These are phyloP conservation scores for Calophaca sinica DNA, from an alignment of 306 rosid genomes.

Conservation along the genomic window DNA sequence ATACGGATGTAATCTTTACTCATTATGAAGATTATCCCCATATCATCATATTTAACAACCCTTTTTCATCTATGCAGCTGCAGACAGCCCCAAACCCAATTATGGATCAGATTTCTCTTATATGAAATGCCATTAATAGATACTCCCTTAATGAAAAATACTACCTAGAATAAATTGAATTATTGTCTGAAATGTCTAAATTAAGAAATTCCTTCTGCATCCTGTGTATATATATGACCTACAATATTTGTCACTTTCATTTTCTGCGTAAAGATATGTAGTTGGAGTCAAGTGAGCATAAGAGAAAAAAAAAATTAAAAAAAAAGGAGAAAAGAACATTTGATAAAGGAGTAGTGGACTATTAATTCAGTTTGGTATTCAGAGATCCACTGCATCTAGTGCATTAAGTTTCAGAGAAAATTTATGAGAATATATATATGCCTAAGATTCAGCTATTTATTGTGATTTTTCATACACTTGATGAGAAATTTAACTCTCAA, in stretches of 20 bases:
- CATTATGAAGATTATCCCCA: slow-evolving; percentile 43
- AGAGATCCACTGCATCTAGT: background rate
- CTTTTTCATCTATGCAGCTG: slow-evolving; percentile 12
- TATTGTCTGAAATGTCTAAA: background rate
- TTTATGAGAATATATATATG: slow-evolving; percentile 43
- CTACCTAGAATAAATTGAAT: background rate
- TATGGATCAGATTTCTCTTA: slow-evolving; percentile 19
- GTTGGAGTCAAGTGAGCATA: background rate
- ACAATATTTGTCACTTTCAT: slow-evolving; percentile 25
- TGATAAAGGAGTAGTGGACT: background rate
- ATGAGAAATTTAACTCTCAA: slow-evolving; percentile 29
- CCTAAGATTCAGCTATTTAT: slow-evolving; percentile 36
- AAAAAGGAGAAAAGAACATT: background rate
- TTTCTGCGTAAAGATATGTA: background rate
- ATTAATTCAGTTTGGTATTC: slow-evolving; percentile 5
- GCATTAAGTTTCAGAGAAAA: slow-evolving; percentile 4
- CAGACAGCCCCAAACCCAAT: slow-evolving; percentile 17
- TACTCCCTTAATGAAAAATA: slow-evolving; percentile 12
- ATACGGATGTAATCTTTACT: slow-evolving; percentile 42
- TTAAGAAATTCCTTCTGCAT: background rate
- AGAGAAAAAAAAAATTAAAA: background rate
- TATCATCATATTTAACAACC: slow-evolving; percentile 26
- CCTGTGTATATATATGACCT: background rate
- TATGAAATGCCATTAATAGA: slow-evolving; percentile 23
- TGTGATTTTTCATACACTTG: slow-evolving; percentile 19